These are phyloP conservation scores for Fusarium lyarnte DNA, from an alignment of 2,329 filamentous ascomycete species.

Conservation along the genomic window DNA sequence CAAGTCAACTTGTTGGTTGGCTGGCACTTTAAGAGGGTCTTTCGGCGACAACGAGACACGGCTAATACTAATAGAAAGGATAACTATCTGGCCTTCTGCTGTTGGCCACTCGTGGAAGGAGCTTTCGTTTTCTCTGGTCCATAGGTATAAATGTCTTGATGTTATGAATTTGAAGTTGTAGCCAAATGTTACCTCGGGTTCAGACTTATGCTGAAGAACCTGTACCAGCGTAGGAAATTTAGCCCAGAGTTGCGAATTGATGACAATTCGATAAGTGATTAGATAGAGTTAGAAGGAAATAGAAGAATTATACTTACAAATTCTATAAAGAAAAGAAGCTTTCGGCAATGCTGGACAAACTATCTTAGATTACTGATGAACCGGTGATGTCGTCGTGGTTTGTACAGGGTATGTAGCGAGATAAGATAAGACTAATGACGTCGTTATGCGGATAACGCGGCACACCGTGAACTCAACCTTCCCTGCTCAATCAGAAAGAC, in stretches of 20 bases:
- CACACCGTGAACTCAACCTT: background rate
- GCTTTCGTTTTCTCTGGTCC: fast-evolving
- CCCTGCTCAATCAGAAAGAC: fast-evolving
- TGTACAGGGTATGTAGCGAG: no score
- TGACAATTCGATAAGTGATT: no score
- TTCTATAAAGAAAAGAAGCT: no score
- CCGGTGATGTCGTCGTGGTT: no score
- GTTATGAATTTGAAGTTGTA: no score
- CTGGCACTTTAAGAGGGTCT: fast-evolving
- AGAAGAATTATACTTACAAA: no score
- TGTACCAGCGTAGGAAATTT: no score
- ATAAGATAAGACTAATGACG: background rate
- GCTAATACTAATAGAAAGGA: fast-evolving
- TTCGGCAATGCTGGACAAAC: fast-evolving
- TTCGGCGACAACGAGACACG: background rate
- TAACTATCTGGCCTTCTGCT: fast-evolving
- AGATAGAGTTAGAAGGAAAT: no score
- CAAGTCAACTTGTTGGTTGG: background rate
- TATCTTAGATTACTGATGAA: no score
- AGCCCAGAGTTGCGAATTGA: no score
- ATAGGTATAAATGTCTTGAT: fast-evolving
- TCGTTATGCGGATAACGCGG: background rate
- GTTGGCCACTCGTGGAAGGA: fast-evolving
- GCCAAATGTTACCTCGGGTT: no score
- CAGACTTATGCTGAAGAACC: no score